These are phyloP conservation scores for Raphanus raphanistrum DNA, from an alignment of 345 rosid genomes.

Conservation along the genomic window DNA sequence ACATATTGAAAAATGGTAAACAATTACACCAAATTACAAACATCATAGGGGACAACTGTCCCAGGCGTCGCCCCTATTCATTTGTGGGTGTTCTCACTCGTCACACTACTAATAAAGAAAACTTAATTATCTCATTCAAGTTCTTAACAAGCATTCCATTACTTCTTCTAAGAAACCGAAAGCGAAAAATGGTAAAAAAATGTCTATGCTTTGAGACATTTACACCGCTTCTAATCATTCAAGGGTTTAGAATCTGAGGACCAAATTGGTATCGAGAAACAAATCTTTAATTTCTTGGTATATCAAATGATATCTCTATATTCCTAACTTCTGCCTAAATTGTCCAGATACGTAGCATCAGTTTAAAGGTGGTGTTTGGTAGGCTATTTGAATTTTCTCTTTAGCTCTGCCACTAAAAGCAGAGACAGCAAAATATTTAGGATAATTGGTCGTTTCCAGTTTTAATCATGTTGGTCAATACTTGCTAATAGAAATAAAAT, in stretches of 20 bases:
- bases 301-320: background rate
- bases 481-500: background rate
- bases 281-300: background rate
- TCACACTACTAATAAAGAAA: background rate
- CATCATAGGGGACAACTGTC: too few relatives aligned
- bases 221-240: background rate
- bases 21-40: too few relatives aligned
- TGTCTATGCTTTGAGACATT: background rate
- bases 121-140: background rate
- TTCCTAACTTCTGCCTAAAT: slow-evolving; percentile 17
- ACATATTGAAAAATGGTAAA: too few relatives aligned
- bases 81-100: background rate
- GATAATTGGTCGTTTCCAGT: background rate
- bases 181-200: background rate
- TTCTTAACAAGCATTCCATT: background rate
- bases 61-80: too few relatives aligned
- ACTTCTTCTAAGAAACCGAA: background rate
- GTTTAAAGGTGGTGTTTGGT: slow-evolving; percentile 23
- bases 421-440: slow-evolving; percentile 2
- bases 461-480: background rate
- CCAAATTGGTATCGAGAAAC: background rate
- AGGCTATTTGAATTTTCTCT: background rate
- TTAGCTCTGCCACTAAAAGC: slow-evolving; percentile 28
- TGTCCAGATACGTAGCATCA: slow-evolving; percentile 11
- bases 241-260: background rate